A percentile compares a stretch with the other conserved stretches of the same genome.
Evolutionary conservation across 495 filamentous ascomycete genomes (phyloP).

Genomic region (Staphylotrichum tortipilum): DNA sequence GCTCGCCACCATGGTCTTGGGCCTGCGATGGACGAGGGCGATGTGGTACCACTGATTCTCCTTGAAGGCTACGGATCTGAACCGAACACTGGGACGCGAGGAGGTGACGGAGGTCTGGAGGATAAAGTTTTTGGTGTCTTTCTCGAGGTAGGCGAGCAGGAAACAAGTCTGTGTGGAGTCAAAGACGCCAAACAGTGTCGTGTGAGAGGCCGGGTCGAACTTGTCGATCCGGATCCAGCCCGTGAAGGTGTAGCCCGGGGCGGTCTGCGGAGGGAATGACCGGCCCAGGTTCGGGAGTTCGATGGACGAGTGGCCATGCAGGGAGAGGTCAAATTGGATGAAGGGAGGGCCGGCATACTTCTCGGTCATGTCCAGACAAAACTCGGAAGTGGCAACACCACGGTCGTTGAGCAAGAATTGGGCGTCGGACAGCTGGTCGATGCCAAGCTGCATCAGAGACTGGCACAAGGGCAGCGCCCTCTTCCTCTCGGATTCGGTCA

Average conservation of each 20-base stretch:
- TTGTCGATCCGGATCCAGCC: conserved; percentile 81
- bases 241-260: conserved; percentile 75
- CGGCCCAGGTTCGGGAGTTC: conserved; percentile 77
- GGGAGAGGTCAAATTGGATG: conserved; percentile 88
- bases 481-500: conserved; percentile 44
- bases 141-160: conserved; percentile 85
- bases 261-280: conserved; percentile 65
- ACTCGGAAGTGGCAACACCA: conserved; percentile 54
- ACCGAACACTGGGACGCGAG: conserved; percentile 78
- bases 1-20: conserved; percentile 64
- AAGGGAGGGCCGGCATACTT: conserved; percentile 67
- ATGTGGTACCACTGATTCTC: conserved; percentile 84
- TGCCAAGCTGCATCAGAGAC: conserved; percentile 56
- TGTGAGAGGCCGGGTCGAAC: conserved; percentile 79
- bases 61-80: conserved; percentile 72
- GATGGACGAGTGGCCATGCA: conserved; percentile 78
- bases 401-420: conserved; percentile 61
- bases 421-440: conserved; percentile 69
- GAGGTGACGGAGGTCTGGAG: conserved; percentile 90
- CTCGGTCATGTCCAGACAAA: conserved; percentile 65
- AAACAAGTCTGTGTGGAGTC: conserved; percentile 91
- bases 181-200: conserved; percentile 92
- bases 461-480: conserved; percentile 53
- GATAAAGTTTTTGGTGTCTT: conserved; percentile 91
- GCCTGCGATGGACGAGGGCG: conserved; percentile 70